These are phyloP conservation scores for Murraya paniculata DNA, from an alignment of 345 rosid genomes.

Conservation along the genomic window DNA sequence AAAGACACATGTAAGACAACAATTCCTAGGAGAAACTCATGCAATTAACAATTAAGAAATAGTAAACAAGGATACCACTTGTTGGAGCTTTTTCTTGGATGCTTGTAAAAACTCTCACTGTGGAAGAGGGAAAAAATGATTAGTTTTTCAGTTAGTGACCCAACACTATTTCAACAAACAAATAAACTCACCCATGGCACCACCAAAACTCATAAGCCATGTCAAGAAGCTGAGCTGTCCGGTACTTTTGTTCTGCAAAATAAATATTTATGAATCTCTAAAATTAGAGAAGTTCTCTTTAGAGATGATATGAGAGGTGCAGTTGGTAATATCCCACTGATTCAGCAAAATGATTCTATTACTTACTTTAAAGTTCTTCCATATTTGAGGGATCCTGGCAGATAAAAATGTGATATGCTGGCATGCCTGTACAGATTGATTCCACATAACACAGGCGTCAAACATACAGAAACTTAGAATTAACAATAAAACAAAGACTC, in stretches of 20 bases:
- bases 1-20: neutral
- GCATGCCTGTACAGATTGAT: constrained; percentile 61
- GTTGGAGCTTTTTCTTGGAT: constrained; percentile 85
- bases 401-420: constrained; percentile 92
- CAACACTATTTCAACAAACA: neutral
- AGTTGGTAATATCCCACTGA: neutral
- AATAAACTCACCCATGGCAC: constrained; percentile 62
- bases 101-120: constrained; percentile 94
- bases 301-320: neutral
- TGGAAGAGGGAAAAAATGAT: constrained; percentile 10
- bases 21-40: neutral
- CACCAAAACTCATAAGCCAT: constrained; percentile 69
- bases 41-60: neutral
- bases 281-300: neutral
- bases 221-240: constrained; percentile 97
- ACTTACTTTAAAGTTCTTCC: constrained; percentile 82
- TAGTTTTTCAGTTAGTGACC: neutral
- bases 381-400: constrained; percentile 94
- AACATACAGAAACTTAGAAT: neutral
- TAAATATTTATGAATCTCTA: constrained; percentile 9
- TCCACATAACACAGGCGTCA: constrained; percentile 1
- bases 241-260: constrained; percentile 75
- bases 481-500: neutral
- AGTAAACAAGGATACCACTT: constrained; percentile 66
- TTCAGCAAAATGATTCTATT: constrained; percentile 1